phyloP scores from a whole-genome alignment of 1,139 yeast genomes.

The Candida sanyaensis region DNA sequence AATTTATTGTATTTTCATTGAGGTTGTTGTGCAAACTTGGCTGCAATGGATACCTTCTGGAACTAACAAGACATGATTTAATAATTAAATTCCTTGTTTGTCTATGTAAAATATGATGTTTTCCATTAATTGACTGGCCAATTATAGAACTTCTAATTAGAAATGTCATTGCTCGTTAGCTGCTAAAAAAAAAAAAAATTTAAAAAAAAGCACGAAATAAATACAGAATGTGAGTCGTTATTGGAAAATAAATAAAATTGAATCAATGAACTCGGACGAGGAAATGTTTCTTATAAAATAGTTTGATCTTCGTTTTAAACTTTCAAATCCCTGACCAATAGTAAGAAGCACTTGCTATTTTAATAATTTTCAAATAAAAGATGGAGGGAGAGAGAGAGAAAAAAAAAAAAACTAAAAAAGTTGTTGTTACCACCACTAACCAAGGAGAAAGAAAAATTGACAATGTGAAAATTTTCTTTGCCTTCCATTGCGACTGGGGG shows the following conservation, averaged over 20 bases:
- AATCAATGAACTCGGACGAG: too few species aligned
- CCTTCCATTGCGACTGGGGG: background rate
- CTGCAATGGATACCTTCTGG: constrained; percentile 20
- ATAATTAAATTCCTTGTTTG: constrained; percentile 10
- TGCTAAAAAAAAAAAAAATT: constrained; percentile 1
- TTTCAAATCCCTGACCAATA: too few species aligned
- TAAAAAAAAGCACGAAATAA: background rate
- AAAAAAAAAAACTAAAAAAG: too few species aligned
- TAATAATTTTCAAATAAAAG: too few species aligned
- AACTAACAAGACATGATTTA: constrained; percentile 5
- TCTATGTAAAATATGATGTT: constrained; percentile 2
- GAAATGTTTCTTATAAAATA: too few species aligned
- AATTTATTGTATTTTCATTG: constrained; percentile 16
- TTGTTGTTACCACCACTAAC: background rate
- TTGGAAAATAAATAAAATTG: too few species aligned
- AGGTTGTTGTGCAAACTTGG: constrained; percentile 19
- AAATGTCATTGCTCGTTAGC: constrained; percentile 4
- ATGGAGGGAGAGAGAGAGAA: background rate
- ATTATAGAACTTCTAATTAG: constrained; percentile 7
- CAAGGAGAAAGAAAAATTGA: background rate
- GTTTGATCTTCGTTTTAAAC: too few species aligned
- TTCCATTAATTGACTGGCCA: constrained; percentile 8
- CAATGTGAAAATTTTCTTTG: background rate
- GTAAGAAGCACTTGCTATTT: too few species aligned
- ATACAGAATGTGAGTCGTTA: background rate